Evolutionary conservation across 345 rosid genomes (phyloP).

Genomic region (Noccaea bulbosa): DNA sequence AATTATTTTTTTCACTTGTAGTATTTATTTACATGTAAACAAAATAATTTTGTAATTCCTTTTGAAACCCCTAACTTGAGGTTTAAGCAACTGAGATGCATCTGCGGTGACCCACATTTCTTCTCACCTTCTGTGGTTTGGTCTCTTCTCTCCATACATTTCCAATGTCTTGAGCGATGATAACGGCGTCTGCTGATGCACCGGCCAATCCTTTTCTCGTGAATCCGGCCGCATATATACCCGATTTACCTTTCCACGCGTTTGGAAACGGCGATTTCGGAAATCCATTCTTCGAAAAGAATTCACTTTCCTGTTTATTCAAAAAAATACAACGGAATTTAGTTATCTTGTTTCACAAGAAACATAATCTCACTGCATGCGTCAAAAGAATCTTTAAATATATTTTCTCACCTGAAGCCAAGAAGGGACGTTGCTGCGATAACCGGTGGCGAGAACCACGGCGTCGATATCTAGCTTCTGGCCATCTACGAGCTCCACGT

Average conservation of each 20-base stretch:
- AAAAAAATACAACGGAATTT: constrained; percentile 25
- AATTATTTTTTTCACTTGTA: not conserved
- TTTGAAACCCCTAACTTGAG: constrained; percentile 15
- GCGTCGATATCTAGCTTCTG: constrained; percentile 58
- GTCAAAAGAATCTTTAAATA: not conserved
- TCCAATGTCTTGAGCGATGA: constrained; percentile 76
- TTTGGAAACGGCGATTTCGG: constrained; percentile 66
- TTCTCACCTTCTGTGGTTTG: constrained; percentile 55
- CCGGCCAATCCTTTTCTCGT: constrained; percentile 87
- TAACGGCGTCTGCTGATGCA: constrained; percentile 75
- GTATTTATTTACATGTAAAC: constrained; percentile 12
- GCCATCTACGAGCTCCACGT: constrained; percentile 71
- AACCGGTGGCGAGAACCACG: constrained; percentile 77
- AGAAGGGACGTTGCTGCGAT: constrained; percentile 66
- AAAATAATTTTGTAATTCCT: not conserved
- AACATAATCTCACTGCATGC: not conserved
- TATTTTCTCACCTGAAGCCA: constrained; percentile 72
- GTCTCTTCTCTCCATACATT: constrained; percentile 82
- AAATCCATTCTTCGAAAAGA: constrained; percentile 71
- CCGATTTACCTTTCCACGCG: constrained; percentile 82
- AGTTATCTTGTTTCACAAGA: constrained; percentile 33
- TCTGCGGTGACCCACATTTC: constrained; percentile 60
- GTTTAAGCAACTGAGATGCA: constrained; percentile 59
- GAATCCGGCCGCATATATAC: constrained; percentile 89
- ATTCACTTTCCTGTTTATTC: constrained; percentile 58